phyloP scores from a whole-genome alignment of 2,329 filamentous ascomycete genomes.

The Grosmannia serpens region DNA sequence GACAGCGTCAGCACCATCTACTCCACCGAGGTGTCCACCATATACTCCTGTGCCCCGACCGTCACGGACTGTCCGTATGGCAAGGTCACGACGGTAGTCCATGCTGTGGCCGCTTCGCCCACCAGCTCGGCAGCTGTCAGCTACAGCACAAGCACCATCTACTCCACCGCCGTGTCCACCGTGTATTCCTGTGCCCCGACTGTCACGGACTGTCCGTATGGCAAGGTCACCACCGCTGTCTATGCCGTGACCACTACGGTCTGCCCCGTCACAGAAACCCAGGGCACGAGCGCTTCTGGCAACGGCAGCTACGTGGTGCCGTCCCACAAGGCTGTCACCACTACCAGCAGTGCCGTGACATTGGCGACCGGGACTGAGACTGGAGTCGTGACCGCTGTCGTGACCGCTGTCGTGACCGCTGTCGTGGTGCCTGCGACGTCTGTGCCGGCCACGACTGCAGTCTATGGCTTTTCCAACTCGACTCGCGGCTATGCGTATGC shows the following conservation, averaged over 20 bases:
- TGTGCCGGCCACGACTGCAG: not conserved
- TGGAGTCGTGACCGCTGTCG: not conserved
- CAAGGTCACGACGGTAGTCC: conserved; percentile 16
- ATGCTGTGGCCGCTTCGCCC: conserved; percentile 8
- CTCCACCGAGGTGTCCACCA: conserved; percentile 12
- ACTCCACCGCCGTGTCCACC: conserved; percentile 12
- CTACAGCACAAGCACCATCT: conserved; percentile 7
- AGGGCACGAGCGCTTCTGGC: not conserved
- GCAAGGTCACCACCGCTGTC: conserved; percentile 16
- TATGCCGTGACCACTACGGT: conserved; percentile 24
- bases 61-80: conserved; percentile 18
- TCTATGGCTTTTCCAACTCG: not conserved
- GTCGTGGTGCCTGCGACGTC: not conserved
- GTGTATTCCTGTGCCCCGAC: conserved; percentile 17
- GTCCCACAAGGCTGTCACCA: not conserved
- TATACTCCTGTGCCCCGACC: conserved; percentile 16
- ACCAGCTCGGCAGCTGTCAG: not conserved
- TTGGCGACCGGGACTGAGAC: too few species aligned
- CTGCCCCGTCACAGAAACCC: conserved; percentile 24
- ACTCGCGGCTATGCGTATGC: not conserved
- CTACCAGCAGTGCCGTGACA: not conserved
- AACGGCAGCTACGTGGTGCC: not conserved
- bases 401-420: not conserved
- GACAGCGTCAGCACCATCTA: conserved; percentile 7
- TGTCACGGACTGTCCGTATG: conserved; percentile 17